Evolutionary conservation across 306 rosid genomes (phyloP), one percentile per base, ranked within the genome.

Genomic region (Fragaria nilgerrensis): DNA sequence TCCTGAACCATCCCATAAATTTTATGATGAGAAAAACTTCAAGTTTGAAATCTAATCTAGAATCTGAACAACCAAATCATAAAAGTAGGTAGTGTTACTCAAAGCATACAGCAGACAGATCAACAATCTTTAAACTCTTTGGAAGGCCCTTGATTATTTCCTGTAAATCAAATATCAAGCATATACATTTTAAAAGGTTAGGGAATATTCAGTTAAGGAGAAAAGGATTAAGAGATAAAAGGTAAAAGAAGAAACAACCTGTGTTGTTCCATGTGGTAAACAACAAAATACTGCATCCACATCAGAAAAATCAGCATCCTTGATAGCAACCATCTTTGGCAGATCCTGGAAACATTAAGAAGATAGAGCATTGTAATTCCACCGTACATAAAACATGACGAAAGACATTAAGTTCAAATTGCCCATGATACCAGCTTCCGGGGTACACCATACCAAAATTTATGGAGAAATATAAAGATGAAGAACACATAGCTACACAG

Each of bases 241-340:
- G 74, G 73, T 32, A 65, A 63, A 25, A 72, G 14, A 17, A 70
- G 56, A 72, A 79, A 36, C 22, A 79, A 94, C 98, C 91, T 95
- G 97, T 48, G 97, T 92, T 72, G 98, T 92, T 80, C 98, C 97
- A 75, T 95, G 96, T 9, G 98, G 97, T 86, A 95, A 88, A 83
- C 97, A 95, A 76, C 98, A 95, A 77, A 95, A 95, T 63, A 90
- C 96, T 74, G 97, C 98, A 86, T 95, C 97, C 67, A 90, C 91
- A 43, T 86, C 78, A 72, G 92, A 88, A 85, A 92, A 95, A 58
- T 88, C 64, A 2, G 97, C 96, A 83, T 95, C 98, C 88, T 92
- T 88, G 75, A 95, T 48, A 53, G 97, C 90, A 78, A 92, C 90
- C 93, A 94, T 84, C 81, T 88, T 92, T 23, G 97, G 97, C 39